A percentile compares a stretch with the other conserved stretches of the same genome.
These are phyloP conservation scores for Salinomyces thailandicus DNA, from an alignment of 2,329 filamentous ascomycete species.

Conservation along the genomic window DNA sequence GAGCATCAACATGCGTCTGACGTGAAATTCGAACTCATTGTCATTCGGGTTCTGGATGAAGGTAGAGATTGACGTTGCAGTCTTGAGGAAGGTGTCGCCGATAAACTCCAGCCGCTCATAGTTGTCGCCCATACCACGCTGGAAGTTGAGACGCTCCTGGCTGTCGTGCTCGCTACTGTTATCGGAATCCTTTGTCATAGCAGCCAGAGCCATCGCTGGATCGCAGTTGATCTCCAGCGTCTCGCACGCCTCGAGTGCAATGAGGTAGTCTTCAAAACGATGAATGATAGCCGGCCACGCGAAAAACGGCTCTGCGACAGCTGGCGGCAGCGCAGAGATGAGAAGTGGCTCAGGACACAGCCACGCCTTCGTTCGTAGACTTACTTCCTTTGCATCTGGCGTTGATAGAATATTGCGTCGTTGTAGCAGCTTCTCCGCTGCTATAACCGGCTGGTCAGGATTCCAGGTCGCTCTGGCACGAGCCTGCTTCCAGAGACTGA, in stretches of 20 bases:
- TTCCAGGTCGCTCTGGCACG: constrained; percentile 44
- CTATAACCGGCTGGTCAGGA: constrained; percentile 68
- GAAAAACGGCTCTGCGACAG: constrained; percentile 62
- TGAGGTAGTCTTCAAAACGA: constrained; percentile 69
- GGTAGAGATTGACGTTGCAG: constrained; percentile 82
- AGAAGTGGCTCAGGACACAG: constrained; percentile 66
- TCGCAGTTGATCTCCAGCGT: constrained; percentile 54
- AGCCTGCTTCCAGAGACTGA: constrained; percentile 60
- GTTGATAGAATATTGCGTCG: constrained; percentile 78
- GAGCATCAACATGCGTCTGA: constrained; percentile 79
- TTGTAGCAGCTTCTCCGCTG: constrained; percentile 61
- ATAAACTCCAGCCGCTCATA: constrained; percentile 92
- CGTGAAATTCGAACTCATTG: constrained; percentile 79
- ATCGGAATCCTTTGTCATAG: constrained; percentile 85
- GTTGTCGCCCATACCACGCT: constrained; percentile 81
- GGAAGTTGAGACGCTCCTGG: constrained; percentile 59
- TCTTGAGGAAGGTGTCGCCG: constrained; percentile 89
- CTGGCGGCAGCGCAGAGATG: constrained; percentile 61
- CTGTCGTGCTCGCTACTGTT: constrained; percentile 61
- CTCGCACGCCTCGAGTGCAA: constrained; percentile 64
- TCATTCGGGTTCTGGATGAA: constrained; percentile 66
- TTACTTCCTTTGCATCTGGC: constrained; percentile 43
- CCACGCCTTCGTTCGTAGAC: constrained; percentile 39
- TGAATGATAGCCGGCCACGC: constrained; percentile 76
- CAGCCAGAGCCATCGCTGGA: constrained; percentile 67